Conservation (phyloP, 352 stramenopile genomes). For the Aphanomyces invadans region DNA sequence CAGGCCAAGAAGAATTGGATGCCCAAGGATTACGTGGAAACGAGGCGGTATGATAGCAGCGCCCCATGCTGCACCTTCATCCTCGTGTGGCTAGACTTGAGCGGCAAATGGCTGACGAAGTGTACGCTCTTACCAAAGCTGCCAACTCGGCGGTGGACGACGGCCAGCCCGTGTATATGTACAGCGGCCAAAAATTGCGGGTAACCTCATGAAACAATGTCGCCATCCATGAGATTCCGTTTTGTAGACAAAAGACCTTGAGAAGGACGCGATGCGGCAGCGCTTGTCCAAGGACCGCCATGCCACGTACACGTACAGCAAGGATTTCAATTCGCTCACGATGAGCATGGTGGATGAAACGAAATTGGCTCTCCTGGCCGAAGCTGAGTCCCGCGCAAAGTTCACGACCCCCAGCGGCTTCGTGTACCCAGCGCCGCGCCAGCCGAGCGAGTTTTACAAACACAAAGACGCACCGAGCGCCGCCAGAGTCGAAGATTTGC, state of each 20-base stretch:
- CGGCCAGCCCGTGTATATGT: conserved; percentile 60
- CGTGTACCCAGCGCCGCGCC: conserved; percentile 69
- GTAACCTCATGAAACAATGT: too few species aligned
- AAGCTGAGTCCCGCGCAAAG: conserved; percentile 38
- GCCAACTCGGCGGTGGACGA: conserved; percentile 25
- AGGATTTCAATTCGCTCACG: conserved; percentile 81
- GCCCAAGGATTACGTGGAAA: conserved; percentile 52
- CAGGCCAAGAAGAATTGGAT: conserved; percentile 35
- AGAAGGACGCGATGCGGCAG: conserved; percentile 72
- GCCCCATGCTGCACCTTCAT: too few species aligned
- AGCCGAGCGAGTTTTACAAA: conserved; percentile 58
- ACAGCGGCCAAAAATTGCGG: conserved; percentile 80
- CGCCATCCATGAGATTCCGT: too few species aligned
- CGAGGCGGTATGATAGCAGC: conserved; percentile 30
- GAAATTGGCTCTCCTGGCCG: conserved; percentile 43
- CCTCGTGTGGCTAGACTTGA: neutral
- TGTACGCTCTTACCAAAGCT: conserved; percentile 26
- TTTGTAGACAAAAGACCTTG: conserved; percentile 62
- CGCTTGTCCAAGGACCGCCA: conserved; percentile 44
- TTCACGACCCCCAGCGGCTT: conserved; percentile 86
- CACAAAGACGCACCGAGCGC: conserved; percentile 62
- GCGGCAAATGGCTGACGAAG: conserved; percentile 36
- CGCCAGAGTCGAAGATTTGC: conserved; percentile 75
- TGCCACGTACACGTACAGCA: conserved; percentile 81
- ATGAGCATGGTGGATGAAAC: conserved; percentile 72